phyloP scores from a whole-genome alignment of 148 eudicot genomes.

The Camellia lanceoleosa region DNA sequence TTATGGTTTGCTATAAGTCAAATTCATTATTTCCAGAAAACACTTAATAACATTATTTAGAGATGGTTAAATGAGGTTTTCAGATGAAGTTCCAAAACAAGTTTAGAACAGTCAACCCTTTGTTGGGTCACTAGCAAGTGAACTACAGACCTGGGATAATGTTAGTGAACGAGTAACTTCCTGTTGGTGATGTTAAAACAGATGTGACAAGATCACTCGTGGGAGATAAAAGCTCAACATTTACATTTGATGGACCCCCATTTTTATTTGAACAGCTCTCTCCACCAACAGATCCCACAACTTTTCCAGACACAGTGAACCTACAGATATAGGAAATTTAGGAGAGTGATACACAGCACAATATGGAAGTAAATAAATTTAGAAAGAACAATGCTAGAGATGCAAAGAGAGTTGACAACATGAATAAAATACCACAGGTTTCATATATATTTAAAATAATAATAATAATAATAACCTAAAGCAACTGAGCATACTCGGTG shows the following conservation, averaged over 20 bases:
- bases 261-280: slow-evolving; percentile 63
- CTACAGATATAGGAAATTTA: slow-evolving; percentile 34
- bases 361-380: not conserved
- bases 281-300: slow-evolving; percentile 87
- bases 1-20: not conserved
- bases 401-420: slow-evolving; percentile 9
- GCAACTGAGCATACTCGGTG: slow-evolving; percentile 65
- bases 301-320: slow-evolving; percentile 80
- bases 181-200: slow-evolving; percentile 60
- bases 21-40: not conserved
- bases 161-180: slow-evolving; percentile 73
- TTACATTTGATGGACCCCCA: slow-evolving; percentile 88
- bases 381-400: not conserved
- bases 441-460: not conserved
- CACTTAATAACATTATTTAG: not conserved
- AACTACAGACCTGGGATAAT: slow-evolving; percentile 68
- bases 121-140: not conserved
- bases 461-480: not conserved
- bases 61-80: slow-evolving; percentile 4
- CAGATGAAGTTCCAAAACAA: not conserved
- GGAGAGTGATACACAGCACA: slow-evolving; percentile 7
- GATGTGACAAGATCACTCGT: slow-evolving; percentile 64
- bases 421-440: not conserved
- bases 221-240: slow-evolving; percentile 71
- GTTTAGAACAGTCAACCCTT: not conserved